Evolutionary conservation across 208 protist species (phyloP).

Genomic region (Balamuthia mandrillaris): DNA sequence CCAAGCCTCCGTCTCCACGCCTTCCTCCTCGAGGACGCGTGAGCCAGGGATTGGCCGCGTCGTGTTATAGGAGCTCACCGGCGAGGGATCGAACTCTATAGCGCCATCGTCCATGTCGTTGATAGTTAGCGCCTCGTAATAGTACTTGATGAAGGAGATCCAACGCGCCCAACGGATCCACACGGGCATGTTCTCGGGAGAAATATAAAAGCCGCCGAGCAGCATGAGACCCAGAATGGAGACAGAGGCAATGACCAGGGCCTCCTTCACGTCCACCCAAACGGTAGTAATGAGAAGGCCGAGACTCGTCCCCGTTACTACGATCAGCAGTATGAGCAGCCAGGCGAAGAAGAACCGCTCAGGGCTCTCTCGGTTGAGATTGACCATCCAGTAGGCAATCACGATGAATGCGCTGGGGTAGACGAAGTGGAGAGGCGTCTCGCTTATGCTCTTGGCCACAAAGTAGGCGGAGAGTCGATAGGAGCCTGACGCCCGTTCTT

Average conservation of each 20-base stretch:
- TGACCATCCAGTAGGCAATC: constrained; percentile 48
- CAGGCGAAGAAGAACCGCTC: not conserved
- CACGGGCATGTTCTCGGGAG: constrained; percentile 20
- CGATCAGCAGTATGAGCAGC: not conserved
- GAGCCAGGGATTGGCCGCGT: no score
- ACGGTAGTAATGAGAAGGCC: constrained; percentile 22
- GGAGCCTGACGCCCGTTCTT: constrained; percentile 29
- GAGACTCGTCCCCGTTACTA: constrained; percentile 15
- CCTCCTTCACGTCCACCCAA: not conserved
- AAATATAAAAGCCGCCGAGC: constrained; percentile 31
- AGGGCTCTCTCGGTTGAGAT: not conserved
- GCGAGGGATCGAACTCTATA: no score
- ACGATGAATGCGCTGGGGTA: constrained; percentile 41
- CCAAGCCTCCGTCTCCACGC: not conserved
- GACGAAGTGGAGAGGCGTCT: constrained; percentile 42
- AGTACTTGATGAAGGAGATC: constrained; percentile 43
- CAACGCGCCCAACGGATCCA: constrained; percentile 33
- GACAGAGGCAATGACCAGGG: constrained; percentile 29
- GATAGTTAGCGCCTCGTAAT: constrained; percentile 6
- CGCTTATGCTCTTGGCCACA: constrained; percentile 49
- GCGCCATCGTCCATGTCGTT: no score
- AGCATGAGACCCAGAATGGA: constrained; percentile 44
- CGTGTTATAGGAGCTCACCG: no score
- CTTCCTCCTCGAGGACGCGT: not conserved
- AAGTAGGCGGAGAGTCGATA: constrained; percentile 55